Evolutionary conservation across 495 filamentous ascomycete genomes (phyloP).

Genomic region (Echria macrotheca): DNA sequence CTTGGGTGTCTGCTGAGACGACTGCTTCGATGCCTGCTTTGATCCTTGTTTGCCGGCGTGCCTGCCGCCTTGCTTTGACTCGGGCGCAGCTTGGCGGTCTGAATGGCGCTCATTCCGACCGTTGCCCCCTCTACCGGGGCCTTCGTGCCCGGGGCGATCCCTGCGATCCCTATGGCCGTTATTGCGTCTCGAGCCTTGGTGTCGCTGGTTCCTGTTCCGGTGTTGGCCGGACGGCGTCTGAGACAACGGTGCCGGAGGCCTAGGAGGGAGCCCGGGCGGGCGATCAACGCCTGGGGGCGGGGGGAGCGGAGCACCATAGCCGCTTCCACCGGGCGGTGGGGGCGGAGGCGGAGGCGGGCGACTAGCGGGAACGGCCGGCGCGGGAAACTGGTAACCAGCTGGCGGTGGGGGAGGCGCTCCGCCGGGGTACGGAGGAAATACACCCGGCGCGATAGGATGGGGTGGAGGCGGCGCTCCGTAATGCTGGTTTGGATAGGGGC

Average conservation of each 20-base stretch:
- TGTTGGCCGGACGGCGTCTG: too few relatives aligned
- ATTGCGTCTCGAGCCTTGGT: constrained; percentile 13
- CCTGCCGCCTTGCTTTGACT: too few relatives aligned
- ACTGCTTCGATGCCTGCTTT: too few relatives aligned
- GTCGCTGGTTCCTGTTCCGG: constrained; percentile 19
- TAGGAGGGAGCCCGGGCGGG: constrained; percentile 16
- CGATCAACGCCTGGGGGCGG: constrained; percentile 6
- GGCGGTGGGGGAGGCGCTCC: constrained; percentile 20
- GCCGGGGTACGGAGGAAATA: neutral
- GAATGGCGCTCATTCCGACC: neutral
- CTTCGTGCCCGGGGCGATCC: constrained; percentile 3
- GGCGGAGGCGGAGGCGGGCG: constrained; percentile 11
- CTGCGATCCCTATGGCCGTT: constrained; percentile 14
- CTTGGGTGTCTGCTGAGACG: neutral
- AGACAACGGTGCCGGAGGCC: constrained; percentile 11
- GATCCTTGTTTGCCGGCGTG: too few relatives aligned
- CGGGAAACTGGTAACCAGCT: constrained; percentile 24
- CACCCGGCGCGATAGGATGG: neutral
- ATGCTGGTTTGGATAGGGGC: constrained; percentile 22
- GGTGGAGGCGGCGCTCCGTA: constrained; percentile 22
- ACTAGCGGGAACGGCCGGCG: constrained; percentile 24
- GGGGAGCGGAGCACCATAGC: neutral
- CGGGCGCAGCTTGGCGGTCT: too few relatives aligned
- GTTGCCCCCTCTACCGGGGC: neutral
- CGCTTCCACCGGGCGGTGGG: constrained; percentile 7